phyloP scores from a whole-genome alignment of 257 asterid genomes.

The Scutellaria baicalensis region DNA sequence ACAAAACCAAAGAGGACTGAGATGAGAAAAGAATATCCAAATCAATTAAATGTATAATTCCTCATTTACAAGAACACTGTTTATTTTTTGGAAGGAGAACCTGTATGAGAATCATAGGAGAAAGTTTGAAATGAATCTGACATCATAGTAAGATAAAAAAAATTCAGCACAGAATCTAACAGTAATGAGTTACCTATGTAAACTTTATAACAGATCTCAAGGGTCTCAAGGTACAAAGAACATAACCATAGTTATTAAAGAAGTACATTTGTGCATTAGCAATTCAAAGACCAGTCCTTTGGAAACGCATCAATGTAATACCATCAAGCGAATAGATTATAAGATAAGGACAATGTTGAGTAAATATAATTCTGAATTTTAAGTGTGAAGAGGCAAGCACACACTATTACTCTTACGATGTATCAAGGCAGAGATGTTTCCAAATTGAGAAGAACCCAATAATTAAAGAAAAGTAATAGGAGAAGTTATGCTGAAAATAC shows the following conservation, averaged over 20 bases:
- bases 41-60: neutral
- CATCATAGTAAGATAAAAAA: neutral
- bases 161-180: neutral
- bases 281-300: neutral
- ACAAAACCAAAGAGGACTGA: neutral
- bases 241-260: neutral
- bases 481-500: neutral
- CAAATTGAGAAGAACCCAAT: slow-evolving; percentile 5
- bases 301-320: neutral
- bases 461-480: neutral
- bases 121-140: neutral
- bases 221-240: neutral
- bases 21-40: neutral
- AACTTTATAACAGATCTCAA: neutral
- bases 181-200: neutral
- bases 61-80: neutral
- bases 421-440: neutral
- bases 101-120: slow-evolving; percentile 7
- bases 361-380: neutral
- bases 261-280: neutral
- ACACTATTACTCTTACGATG: neutral
- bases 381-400: neutral
- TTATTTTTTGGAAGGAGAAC: slow-evolving; percentile 1
- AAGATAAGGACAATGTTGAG: neutral
- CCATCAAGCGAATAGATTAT: neutral